These are phyloP conservation scores for Zygotorulaspora chibaensis DNA, from an alignment of 805 yeast genomes.

Conservation along the genomic window DNA sequence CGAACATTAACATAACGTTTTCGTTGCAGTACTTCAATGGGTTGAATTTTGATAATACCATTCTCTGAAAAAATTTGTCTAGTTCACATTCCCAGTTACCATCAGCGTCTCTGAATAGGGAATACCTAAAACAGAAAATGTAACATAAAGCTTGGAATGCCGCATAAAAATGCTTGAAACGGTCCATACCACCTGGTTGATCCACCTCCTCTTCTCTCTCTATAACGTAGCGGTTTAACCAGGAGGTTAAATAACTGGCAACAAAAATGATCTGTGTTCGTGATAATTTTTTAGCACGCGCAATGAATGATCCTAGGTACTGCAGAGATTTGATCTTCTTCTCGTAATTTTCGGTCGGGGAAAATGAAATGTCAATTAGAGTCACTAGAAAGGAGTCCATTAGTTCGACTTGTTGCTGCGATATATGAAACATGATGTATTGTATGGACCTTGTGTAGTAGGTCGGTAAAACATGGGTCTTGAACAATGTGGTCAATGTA, in stretches of 20 bases:
- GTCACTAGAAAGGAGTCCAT: constrained; percentile 81
- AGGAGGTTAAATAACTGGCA: constrained; percentile 72
- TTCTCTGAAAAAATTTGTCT: constrained; percentile 82
- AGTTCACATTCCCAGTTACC: constrained; percentile 71
- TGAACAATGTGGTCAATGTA: constrained; percentile 70
- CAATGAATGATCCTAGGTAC: constrained; percentile 83
- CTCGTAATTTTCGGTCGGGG: constrained; percentile 61
- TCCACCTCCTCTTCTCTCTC: constrained; percentile 84
- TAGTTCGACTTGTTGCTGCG: constrained; percentile 77
- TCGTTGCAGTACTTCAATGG: constrained; percentile 92
- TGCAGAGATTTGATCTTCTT: constrained; percentile 86
- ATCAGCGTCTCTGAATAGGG: constrained; percentile 45
- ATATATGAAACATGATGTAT: constrained; percentile 71
- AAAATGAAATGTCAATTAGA: constrained; percentile 77
- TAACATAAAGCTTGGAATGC: constrained; percentile 86
- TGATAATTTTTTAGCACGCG: constrained; percentile 73
- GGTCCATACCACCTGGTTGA: constrained; percentile 72
- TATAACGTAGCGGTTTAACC: constrained; percentile 75
- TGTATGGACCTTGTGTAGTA: constrained; percentile 88
- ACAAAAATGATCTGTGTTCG: constrained; percentile 75
- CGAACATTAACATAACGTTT: constrained; percentile 89
- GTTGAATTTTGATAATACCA: constrained; percentile 82
- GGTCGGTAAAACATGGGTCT: constrained; percentile 81
- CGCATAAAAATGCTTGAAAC: constrained; percentile 84
- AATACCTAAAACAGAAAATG: constrained; percentile 85